phyloP scores from a whole-genome alignment of 2,329 filamentous ascomycete species.

The Aspergillus ustus region DNA sequence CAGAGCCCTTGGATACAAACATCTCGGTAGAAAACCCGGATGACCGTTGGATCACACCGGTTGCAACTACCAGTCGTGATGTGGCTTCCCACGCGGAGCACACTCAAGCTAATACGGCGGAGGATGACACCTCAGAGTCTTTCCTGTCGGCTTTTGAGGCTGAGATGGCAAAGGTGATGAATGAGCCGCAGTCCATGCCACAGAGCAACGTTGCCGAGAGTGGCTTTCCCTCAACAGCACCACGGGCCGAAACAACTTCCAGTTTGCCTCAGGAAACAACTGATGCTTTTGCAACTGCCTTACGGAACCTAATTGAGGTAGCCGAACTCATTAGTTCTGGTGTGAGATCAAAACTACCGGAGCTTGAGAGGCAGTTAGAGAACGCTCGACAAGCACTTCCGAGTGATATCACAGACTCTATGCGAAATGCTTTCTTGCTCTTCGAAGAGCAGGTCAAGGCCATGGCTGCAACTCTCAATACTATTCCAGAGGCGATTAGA shows the following conservation, averaged over 20 bases:
- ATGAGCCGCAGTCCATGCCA: conserved; percentile 22
- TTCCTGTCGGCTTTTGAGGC: conserved; percentile 46
- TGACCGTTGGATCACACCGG: conserved; percentile 3
- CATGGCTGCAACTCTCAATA: conserved; percentile 42
- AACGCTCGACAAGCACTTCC: conserved; percentile 42
- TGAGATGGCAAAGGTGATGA: conserved; percentile 43
- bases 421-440: conserved; percentile 41
- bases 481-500: conserved; percentile 33
- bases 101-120: conserved; percentile 16
- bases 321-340: conserved; percentile 44
- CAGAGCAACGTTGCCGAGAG: conserved; percentile 18
- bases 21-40: neutral
- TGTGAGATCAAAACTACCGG: conserved; percentile 40
- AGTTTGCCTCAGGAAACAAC: conserved; percentile 28
- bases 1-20: conserved; percentile 3
- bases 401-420: conserved; percentile 39
- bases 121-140: conserved; percentile 32
- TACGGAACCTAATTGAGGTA: conserved; percentile 40
- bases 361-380: conserved; percentile 42
- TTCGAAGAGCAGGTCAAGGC: conserved; percentile 44
- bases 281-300: conserved; percentile 38
- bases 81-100: conserved; percentile 16
- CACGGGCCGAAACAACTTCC: conserved; percentile 17
- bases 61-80: conserved; percentile 10
- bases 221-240: conserved; percentile 17